Base-by-base conservation (phyloP, 2,329 filamentous ascomycete genomes). In the Penicillium sp. region DNA sequence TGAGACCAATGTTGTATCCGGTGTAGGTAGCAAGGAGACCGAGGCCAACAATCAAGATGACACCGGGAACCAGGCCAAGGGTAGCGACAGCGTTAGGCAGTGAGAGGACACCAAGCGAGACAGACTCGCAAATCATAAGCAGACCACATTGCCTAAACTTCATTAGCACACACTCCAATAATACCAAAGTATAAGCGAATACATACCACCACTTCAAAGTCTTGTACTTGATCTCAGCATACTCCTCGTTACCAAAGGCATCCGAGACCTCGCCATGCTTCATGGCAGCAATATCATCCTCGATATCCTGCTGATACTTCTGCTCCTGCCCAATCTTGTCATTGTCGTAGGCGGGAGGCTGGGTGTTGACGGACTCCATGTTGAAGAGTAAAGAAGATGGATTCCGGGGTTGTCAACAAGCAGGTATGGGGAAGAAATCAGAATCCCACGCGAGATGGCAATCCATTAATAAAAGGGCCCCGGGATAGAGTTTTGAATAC, bases 1-100 rank as follows among this genome's bases (percentile, higher is more conserved):
- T 85, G 61, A 84, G 79, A 33, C 82, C 84, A 39, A 87, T 80
- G 9, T 86, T 79, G 64, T 81, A 84, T 45, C 84, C 84, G 3
- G 83, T 85, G 68, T 86, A 86, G 9, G 79, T 82, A 11, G 84
- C 79, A 11, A 86, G 70, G 39, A 84, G 55, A 44, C 84, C 84
- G 9, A 86, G 72, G 16, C 77, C 69, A 52, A 85, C 63, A 55
- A 84, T 82, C 26, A 85, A 70, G 48, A 87, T 77, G 19, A 84
- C 65, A 27, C 82, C 83, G 10, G 64, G 64, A 26, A 65, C 60
- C 7, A 67, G 27, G 16, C 64, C 64, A 44, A 67, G 49, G n/a
- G 63, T 65, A 31, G 64, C 59, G n/a, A 67, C 46, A 10, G 64
- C 63, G 10, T 56, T 41, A 14, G 64, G 64, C 26, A 67, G 57